Evolutionary conservation across 1,139 yeast genomes (phyloP).

Genomic region (Geotrichum australiense): DNA sequence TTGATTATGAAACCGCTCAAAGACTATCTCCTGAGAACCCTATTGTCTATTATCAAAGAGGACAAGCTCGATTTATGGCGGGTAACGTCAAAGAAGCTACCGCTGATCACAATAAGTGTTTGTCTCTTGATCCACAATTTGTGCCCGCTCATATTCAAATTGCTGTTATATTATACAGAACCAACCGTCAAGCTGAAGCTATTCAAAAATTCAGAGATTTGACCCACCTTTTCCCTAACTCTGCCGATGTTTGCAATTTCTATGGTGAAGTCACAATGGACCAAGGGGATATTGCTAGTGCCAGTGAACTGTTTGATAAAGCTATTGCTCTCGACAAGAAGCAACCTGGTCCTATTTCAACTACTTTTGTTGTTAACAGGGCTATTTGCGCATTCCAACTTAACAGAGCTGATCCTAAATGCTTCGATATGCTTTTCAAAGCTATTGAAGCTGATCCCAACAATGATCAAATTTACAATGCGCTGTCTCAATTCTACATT

Average conservation of each 20-base stretch:
- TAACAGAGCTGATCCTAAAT: conserved; percentile 42
- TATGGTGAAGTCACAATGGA: conserved; percentile 92
- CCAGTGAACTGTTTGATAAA: conserved; percentile 77
- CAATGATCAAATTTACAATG: conserved; percentile 80
- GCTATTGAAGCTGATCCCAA: conserved; percentile 82
- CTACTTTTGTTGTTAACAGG: conserved; percentile 84
- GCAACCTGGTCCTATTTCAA: conserved; percentile 60
- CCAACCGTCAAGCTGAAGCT: conserved; percentile 55
- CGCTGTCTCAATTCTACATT: conserved; percentile 83
- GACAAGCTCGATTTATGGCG: conserved; percentile 80
- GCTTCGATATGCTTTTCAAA: conserved; percentile 59
- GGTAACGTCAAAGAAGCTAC: conserved; percentile 71
- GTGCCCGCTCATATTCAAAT: conserved; percentile 85
- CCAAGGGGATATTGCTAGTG: conserved; percentile 62
- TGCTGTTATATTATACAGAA: conserved; percentile 87
- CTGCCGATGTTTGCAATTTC: conserved; percentile 90
- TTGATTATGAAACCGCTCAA: conserved; percentile 69
- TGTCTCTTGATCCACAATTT: conserved; percentile 65
- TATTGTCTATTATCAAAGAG: conserved; percentile 88
- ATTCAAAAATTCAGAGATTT: conserved; percentile 68
- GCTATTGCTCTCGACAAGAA: conserved; percentile 59
- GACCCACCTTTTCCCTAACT: conserved; percentile 69
- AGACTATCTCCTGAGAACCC: conserved; percentile 62
- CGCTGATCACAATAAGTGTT: conserved; percentile 68
- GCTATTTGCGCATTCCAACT: conserved; percentile 48